Evolutionary conservation across 108 stramenopile genomes (phyloP).

Genomic region (Conticribra guillardii): DNA sequence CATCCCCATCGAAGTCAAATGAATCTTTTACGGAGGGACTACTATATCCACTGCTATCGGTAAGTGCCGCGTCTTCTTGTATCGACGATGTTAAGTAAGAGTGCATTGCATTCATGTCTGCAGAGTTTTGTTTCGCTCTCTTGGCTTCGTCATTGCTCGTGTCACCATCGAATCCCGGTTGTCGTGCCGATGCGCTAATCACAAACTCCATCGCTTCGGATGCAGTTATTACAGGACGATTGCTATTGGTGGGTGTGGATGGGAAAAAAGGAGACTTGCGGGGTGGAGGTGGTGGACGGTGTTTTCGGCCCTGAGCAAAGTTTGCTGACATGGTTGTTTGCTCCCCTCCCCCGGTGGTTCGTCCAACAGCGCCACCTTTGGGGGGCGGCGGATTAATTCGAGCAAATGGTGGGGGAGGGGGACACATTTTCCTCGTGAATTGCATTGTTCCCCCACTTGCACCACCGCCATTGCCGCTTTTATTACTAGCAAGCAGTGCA

Average conservation of each 20-base stretch:
- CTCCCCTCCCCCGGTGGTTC: not conserved
- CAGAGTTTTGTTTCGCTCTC: constrained; percentile 7
- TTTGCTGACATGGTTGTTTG: not conserved
- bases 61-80: constrained; percentile 1
- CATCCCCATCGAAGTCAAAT: constrained; percentile 14
- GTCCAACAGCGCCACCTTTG: not conserved
- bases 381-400: not conserved
- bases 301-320: not conserved
- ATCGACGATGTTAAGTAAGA: constrained; percentile 20
- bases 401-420: not conserved
- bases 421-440: not conserved
- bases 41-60: constrained; percentile 7
- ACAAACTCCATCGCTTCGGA: constrained; percentile 41
- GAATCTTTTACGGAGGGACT: constrained; percentile 11
- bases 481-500: no score
- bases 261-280: constrained; percentile 7
- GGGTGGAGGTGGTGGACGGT: constrained; percentile 21
- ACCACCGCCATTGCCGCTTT: no score
- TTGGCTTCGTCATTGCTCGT: constrained; percentile 3
- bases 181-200: constrained; percentile 23
- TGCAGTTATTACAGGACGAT: constrained; percentile 41
- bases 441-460: not conserved
- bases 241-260: constrained; percentile 19
- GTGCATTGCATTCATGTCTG: constrained; percentile 22
- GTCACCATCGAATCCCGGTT: not conserved